phyloP scores from a whole-genome alignment of 2,329 filamentous ascomycete species.

The Penicillium sp. region DNA sequence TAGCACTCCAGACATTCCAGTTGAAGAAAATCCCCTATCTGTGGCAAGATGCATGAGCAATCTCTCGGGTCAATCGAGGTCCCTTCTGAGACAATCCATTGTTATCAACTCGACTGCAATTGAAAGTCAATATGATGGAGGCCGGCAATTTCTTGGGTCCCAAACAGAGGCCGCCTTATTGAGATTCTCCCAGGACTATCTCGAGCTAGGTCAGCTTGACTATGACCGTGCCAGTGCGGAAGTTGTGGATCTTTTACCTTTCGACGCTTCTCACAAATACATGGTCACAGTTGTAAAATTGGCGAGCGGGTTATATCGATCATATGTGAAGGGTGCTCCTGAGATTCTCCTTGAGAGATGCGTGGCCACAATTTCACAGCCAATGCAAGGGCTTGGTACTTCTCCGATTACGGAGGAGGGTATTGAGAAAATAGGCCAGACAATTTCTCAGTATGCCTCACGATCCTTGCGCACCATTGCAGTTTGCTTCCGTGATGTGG shows the following conservation, averaged over 20 bases:
- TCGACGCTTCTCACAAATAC: constrained; percentile 70
- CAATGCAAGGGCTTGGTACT: neutral
- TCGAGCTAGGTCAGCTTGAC: constrained; percentile 60
- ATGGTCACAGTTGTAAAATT: constrained; percentile 45
- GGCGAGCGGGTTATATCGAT: constrained; percentile 34
- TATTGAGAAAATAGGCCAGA: constrained; percentile 20
- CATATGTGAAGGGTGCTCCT: constrained; percentile 46
- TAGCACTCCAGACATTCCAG: too few relatives aligned
- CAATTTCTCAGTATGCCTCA: constrained; percentile 38
- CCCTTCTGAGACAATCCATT: constrained; percentile 35
- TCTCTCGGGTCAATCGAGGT: neutral
- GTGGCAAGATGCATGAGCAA: neutral
- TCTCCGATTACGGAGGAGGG: constrained; percentile 5
- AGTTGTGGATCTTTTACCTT: constrained; percentile 67
- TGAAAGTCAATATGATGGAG: constrained; percentile 64
- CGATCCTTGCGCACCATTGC: constrained; percentile 70
- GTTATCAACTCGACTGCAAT: constrained; percentile 63
- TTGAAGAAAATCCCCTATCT: neutral
- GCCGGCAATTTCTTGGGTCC: constrained; percentile 65
- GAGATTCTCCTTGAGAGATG: constrained; percentile 39
- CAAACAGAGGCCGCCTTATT: constrained; percentile 72
- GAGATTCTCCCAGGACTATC: constrained; percentile 61
- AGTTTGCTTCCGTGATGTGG: constrained; percentile 68
- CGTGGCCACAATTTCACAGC: constrained; percentile 27
- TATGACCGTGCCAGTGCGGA: constrained; percentile 59